These are phyloP conservation scores for Tricholoma bakamatsutake DNA, from an alignment of 768 basidiomycete genomes.

Conservation along the genomic window DNA sequence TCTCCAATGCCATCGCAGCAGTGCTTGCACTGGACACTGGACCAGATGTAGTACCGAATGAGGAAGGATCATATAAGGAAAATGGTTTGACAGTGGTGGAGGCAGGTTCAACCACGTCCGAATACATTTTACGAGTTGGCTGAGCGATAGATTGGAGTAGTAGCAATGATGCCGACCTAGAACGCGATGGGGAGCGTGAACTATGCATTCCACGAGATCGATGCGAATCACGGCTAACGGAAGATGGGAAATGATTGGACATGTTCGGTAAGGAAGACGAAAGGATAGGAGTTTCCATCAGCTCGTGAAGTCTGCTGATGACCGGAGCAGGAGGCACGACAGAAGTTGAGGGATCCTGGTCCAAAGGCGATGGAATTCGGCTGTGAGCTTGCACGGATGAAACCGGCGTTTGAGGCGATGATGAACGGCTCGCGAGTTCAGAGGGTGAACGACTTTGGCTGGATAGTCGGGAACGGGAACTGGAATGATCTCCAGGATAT, in stretches of 20 bases:
- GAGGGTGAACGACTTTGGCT: background rate
- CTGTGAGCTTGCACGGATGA: background rate
- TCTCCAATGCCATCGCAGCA: conserved; percentile 48
- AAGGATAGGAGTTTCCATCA: conserved; percentile 36
- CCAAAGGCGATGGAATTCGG: conserved; percentile 1
- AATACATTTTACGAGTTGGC: conserved; percentile 7
- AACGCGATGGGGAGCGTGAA: conserved; percentile 15
- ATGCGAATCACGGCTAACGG: conserved; percentile 14
- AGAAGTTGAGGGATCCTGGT: background rate
- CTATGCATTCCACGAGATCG: conserved; percentile 7
- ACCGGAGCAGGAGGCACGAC: conserved; percentile 5
- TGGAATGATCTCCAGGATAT: conserved; percentile 1
- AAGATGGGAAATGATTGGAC: conserved; percentile 14
- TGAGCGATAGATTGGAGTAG: conserved; percentile 15
- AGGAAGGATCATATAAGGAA: too few relatives aligned
- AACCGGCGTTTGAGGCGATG: conserved; percentile 1
- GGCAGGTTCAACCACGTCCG: background rate
- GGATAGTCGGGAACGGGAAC: conserved; percentile 7
- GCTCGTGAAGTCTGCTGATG: conserved; percentile 36
- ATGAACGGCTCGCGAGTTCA: background rate
- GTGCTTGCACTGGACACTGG: conserved; percentile 45
- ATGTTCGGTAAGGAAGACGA: conserved; percentile 42
- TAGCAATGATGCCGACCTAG: conserved; percentile 15
- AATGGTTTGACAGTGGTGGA: conserved; percentile 2
- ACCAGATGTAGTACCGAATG: conserved; percentile 2